Percentiles rank a stretch among this genome's conserved stretches.
These are phyloP conservation scores for Saturnispora kantuleensis DNA, from an alignment of 805 yeast genomes.

Conservation along the genomic window DNA sequence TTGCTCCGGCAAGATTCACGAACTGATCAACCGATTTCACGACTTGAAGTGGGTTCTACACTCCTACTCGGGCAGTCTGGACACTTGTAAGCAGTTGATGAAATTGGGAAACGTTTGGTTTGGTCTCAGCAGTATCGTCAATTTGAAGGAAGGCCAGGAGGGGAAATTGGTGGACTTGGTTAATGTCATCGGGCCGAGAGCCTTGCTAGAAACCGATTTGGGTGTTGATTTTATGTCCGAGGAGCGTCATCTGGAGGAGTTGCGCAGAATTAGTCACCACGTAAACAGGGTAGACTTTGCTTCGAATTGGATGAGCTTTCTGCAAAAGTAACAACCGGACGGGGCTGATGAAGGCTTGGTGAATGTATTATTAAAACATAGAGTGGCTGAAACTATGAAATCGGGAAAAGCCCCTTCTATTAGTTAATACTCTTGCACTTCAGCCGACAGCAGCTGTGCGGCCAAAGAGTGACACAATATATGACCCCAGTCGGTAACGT, in stretches of 20 bases:
- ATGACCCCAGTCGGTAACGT: too few relatives aligned
- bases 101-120: conserved; percentile 31
- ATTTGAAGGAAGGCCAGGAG: conserved; percentile 12
- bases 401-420: too few relatives aligned
- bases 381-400: too few relatives aligned
- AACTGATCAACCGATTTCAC: conserved; percentile 32
- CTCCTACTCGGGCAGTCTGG: conserved; percentile 77
- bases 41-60: conserved; percentile 53
- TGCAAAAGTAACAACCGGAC: too few relatives aligned
- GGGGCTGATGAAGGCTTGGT: too few relatives aligned
- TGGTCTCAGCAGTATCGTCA: conserved; percentile 23
- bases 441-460: too few relatives aligned
- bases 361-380: too few relatives aligned
- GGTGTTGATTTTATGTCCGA: conserved; percentile 20
- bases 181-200: conserved; percentile 18
- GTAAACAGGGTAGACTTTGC: conserved; percentile 5
- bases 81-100: conserved; percentile 47
- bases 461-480: too few relatives aligned
- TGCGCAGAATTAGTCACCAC: not conserved
- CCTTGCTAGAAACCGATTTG: conserved; percentile 48
- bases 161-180: conserved; percentile 10
- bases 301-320: too few relatives aligned
- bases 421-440: too few relatives aligned
- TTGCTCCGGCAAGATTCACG: conserved; percentile 44
- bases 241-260: not conserved